Conservation (phyloP, 495 filamentous ascomycete species). For the Talaromyces thailandensis region DNA sequence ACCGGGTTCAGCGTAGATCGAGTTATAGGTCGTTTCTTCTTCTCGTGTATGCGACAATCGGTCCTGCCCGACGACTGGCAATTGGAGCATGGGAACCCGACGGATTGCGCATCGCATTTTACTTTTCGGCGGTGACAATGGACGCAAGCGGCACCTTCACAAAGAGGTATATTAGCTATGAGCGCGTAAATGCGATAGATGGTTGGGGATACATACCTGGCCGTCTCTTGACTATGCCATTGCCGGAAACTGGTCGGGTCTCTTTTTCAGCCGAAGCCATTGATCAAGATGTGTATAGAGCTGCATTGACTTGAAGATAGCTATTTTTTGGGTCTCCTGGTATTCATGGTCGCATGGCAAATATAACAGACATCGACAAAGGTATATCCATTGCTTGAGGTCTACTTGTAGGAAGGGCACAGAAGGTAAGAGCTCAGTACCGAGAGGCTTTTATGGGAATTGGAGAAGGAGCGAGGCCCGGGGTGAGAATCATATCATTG, state of each 20-base stretch:
- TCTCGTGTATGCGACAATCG: constrained; percentile 42
- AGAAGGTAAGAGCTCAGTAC: neutral
- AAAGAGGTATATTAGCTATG: neutral
- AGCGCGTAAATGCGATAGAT: neutral
- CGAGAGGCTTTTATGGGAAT: neutral
- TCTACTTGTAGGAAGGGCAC: neutral
- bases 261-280: constrained; percentile 27
- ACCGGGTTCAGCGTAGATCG: constrained; percentile 40
- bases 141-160: constrained; percentile 28
- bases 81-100: constrained; percentile 37
- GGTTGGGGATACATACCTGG: constrained; percentile 16
- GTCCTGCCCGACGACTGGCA: constrained; percentile 35
- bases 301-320: constrained; percentile 12
- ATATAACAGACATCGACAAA: neutral
- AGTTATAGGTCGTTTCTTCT: constrained; percentile 36
- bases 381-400: neutral
- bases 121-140: constrained; percentile 43
- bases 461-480: neutral
- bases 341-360: neutral
- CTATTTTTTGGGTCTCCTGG: neutral
- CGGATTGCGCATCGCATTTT: constrained; percentile 36
- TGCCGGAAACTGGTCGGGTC: constrained; percentile 19
- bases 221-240: constrained; percentile 27
- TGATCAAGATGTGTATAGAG: constrained; percentile 8
- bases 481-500: neutral